Percentiles rank a stretch among this genome's conserved stretches.
Evolutionary conservation across 2,329 filamentous ascomycete genomes (phyloP).

Genomic region (Clonostachys rhizophaga): DNA sequence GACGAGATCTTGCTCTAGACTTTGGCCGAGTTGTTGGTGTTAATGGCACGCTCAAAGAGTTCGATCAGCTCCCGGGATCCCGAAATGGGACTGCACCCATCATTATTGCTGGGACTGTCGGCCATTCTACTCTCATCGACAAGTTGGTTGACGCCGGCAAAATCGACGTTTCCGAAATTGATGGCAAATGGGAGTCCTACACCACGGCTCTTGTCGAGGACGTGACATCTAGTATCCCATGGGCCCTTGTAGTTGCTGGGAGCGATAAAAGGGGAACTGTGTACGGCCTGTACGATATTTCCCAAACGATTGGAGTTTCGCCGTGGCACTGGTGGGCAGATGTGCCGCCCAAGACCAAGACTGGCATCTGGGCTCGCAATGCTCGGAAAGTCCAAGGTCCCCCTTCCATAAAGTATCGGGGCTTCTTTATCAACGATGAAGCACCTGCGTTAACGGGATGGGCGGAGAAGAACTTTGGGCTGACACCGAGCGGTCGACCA

Average conservation of each 20-base stretch:
- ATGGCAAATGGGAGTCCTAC: constrained; percentile 68
- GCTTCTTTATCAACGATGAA: constrained; percentile 68
- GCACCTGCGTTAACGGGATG: constrained; percentile 64
- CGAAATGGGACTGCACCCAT: constrained; percentile 33
- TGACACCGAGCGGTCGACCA: constrained; percentile 9
- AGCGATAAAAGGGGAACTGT: constrained; percentile 63
- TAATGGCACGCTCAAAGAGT: constrained; percentile 29
- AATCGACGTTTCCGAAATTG: constrained; percentile 50
- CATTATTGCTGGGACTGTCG: constrained; percentile 66
- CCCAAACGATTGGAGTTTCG: constrained; percentile 68
- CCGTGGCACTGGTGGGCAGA: constrained; percentile 71
- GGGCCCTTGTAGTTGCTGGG: constrained; percentile 62
- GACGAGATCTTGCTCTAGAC: constrained; percentile 61
- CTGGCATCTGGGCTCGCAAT: constrained; percentile 50
- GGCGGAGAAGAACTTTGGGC: constrained; percentile 27
- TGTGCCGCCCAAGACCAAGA: constrained; percentile 44
- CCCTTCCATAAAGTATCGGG: constrained; percentile 62
- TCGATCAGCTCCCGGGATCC: constrained; percentile 31
- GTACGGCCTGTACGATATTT: constrained; percentile 66
- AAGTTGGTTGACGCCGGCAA: constrained; percentile 47
- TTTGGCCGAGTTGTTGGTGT: constrained; percentile 67
- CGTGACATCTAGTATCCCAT: constrained; percentile 49
- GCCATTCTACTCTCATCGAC: constrained; percentile 58
- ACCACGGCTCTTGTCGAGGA: constrained; percentile 51
- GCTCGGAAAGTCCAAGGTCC: constrained; percentile 50